Evolutionary conservation across 352 stramenopile genomes (phyloP), one percentile per base, ranked within the genome.

Genomic region (Plasmopara muralis): DNA sequence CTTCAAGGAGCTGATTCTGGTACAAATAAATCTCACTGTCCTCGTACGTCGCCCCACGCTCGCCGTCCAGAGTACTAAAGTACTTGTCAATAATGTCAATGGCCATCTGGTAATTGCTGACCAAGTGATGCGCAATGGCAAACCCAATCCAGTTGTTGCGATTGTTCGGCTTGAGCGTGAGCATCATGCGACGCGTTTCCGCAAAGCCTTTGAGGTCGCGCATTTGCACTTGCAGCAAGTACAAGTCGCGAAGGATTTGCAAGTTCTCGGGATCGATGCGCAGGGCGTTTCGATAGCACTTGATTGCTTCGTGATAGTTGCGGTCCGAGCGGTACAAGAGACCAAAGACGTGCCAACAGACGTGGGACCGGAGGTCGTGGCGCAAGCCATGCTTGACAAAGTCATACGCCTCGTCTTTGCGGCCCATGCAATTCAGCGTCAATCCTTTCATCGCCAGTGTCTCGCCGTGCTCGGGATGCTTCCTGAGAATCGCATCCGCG

Each of bases 261-360:
- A 98, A 64, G 68, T 98, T 98, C 44, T 98, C 82, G n/a, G 77
- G 68, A 71, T 99, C 95, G 50, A 98, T 97, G 31, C 92, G 79
- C 37, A 99, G 82, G 12, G 96, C 96, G 60, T 97, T 95, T 64
- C 95, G 95, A 75, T 99, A 99, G 66, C 94, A 98, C 81, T 99
- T 99, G 67, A 98, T 98, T 25, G 96, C 95, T 66, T 98, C 93
- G 38, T 81, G 65, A 70, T 99, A 99, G 64, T 99, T 98, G 41
- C 90, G 84, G 66, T 98, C 92, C 9, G 85, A 93, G 64, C 96
- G 89, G 72, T 99, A 95, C 33, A 99, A 72, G 28, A 99, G 72
- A 12, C 96, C 96, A 57, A 97, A 98, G 5, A 99, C 95, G 73
- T 99, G 96, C 96, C 96, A 99, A 77, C 95, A 99, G 15, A 99